A percentile compares a stretch with the other conserved stretches of the same genome.
phyloP scores from a whole-genome alignment of 352 stramenopile species.

The Aphanomyces astaci region DNA sequence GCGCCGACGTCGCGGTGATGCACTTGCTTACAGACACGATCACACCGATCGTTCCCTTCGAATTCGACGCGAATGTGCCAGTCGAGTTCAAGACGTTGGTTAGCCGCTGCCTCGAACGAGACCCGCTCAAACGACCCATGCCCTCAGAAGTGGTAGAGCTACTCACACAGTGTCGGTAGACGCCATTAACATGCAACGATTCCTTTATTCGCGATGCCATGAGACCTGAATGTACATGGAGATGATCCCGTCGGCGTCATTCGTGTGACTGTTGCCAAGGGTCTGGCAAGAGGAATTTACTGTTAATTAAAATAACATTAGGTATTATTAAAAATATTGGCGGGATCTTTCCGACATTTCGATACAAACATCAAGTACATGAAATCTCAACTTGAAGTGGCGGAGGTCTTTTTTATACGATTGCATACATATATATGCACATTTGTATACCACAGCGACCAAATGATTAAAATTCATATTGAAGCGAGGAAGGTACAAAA shows the following conservation, averaged over 20 bases:
- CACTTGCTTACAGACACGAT: background rate
- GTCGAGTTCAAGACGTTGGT: background rate
- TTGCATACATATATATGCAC: background rate
- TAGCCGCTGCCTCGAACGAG: background rate
- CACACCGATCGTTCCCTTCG: background rate
- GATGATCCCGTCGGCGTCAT: too few relatives aligned
- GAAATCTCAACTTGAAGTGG: background rate
- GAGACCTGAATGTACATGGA: too few relatives aligned
- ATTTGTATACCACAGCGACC: background rate
- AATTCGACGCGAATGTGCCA: background rate
- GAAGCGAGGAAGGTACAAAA: background rate
- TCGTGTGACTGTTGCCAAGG: background rate
- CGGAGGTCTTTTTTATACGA: background rate
- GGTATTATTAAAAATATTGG: background rate
- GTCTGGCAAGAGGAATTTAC: too few relatives aligned
- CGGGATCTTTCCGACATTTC: background rate
- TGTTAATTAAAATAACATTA: too few relatives aligned
- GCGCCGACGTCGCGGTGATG: background rate
- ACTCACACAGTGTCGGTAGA: conserved; percentile 6
- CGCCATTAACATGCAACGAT: background rate
- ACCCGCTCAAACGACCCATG: background rate
- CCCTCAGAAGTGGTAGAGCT: background rate
- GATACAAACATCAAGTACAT: background rate
- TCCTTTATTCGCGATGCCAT: too few relatives aligned
- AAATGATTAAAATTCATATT: background rate